Conservation (phyloP, 257 asterid species). For the Schizonepeta tenuifolia region DNA sequence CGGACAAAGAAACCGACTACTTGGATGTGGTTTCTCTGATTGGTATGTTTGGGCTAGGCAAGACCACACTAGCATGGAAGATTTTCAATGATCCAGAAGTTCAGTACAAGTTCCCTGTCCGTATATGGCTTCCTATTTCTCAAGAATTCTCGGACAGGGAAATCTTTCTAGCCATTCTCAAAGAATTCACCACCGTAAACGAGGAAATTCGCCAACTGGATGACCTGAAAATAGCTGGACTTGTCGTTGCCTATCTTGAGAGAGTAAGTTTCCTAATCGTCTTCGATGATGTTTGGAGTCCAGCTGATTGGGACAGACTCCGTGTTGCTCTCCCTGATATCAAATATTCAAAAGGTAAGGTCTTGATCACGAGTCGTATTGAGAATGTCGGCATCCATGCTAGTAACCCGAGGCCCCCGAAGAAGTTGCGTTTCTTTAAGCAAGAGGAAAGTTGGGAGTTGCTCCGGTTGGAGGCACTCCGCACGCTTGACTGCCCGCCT, state of each 20-base stretch:
- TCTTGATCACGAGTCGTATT: slow-evolving; percentile 45
- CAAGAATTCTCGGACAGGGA: slow-evolving; percentile 34
- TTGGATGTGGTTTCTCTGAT: slow-evolving; percentile 42
- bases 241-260: slow-evolving; percentile 5
- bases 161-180: slow-evolving; percentile 26
- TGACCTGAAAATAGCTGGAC: slow-evolving; percentile 15
- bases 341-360: slow-evolving; percentile 30
- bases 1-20: slow-evolving; percentile 13
- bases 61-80: slow-evolving; percentile 44
- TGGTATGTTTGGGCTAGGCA: slow-evolving; percentile 57
- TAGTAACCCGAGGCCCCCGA: slow-evolving; percentile 13
- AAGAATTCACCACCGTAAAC: slow-evolving; percentile 21
- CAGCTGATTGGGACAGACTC: slow-evolving; percentile 38
- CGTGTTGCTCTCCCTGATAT: slow-evolving; percentile 37
- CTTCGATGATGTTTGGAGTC: slow-evolving; percentile 42
- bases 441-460: slow-evolving; percentile 44
- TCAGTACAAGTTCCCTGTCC: slow-evolving; percentile 35
- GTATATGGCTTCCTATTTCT: slow-evolving; percentile 44
- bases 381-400: slow-evolving; percentile 31
- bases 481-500: neutral
- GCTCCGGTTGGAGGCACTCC: neutral
- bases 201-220: slow-evolving; percentile 14
- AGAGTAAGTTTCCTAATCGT: slow-evolving; percentile 34
- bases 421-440: slow-evolving; percentile 33
- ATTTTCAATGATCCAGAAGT: slow-evolving; percentile 15